Evolutionary conservation across 78 protist species (phyloP), one percentile per base, ranked within the genome.

Genomic region (Creolimax fragrantissima): DNA sequence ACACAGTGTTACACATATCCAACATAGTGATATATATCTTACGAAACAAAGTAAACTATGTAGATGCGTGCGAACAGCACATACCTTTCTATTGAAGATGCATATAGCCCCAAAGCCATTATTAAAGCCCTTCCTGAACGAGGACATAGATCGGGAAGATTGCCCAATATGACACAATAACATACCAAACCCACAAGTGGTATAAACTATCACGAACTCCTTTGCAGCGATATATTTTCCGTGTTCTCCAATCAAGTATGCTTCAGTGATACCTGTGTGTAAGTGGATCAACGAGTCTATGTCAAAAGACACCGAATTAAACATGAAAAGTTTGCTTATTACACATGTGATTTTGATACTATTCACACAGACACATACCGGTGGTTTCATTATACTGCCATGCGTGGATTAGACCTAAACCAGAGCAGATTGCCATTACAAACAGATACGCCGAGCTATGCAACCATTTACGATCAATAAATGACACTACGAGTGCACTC

Each of bases 401-500:
- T 17, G 74, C 74, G 24, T 58, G 74, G 74, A 58, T 58, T 24
- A 58, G 24, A 17, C 74, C 74, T 24, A 58, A 58, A 32, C 74
- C 74, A 17, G 74, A 58, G 74, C 74, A 58, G 39, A 58, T 17
- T 24, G 74, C 11, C 74, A 58, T 17, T 24, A 58, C 74, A 24
- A 24, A 17, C 1, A 58, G 74, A 58, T 58, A 58, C 11, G 74
- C 74, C 88, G 45, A 84, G 24, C 88, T 41, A 17, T 84, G 86
- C 90, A 88, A 88, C 47, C 90, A 45, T 5, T 37, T 35, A 37
- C 58, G 17, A 5, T 88, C 90, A 7, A 88, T 37, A n/a, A 88
- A 88, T 35, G 86, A 45, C 86, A 47, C 90, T 35, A 88, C 90
- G 32, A 88, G 86, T 7, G 90, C 90, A 32, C 90, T 58, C 17